Base-by-base conservation (phyloP, 495 filamentous ascomycete genomes). In the Talaromyces adpressus region DNA sequence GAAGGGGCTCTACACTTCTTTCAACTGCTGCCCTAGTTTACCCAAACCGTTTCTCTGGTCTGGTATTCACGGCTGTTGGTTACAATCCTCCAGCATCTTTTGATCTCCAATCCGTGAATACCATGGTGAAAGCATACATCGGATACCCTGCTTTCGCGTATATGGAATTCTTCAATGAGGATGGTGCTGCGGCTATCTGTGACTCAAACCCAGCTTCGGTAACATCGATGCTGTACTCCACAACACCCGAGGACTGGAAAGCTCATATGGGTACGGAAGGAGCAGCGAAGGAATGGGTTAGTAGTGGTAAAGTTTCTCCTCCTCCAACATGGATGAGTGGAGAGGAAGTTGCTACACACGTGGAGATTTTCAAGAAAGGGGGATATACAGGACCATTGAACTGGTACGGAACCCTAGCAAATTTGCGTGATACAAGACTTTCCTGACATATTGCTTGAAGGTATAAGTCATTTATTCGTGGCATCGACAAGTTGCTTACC, bases 351-450 rank as follows among this genome's bases (percentile, higher is more conserved):
- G 45, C 39, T 32, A 53, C 27, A 3, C 36, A 52, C 3, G 45
- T 51, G 6, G 5, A 32, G 3, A 52, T 62, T 16, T 34, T 62
- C 39, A 20, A 62, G 18, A 49, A 62, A 25, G 47, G 29, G 16
- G 59, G 59, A 23, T 62, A 62, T 52, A 62, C 41, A 25, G 59
- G 59, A 3, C 59, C 59, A n/a, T 11, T 62, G 25, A 62, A 60
- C 18, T 60, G 58, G 58, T 60, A 11, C 12, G 52, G 14, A 23
- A 6, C 6, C 52, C 27, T 27, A 14, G 6, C 23, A 5, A 53
- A 14, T 23, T n/a, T n/a, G 49, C 32, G 8, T 36, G 8, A 53
- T 4, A 56, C 22, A 16, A 9, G 18, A 53, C 11, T 56, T 56
- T 25, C 25, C 6, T 56, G 6, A 9, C 22, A 29, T 3, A 58